Base-by-base conservation (phyloP, 495 filamentous ascomycete genomes). In the Astrothelium subdiscretum region DNA sequence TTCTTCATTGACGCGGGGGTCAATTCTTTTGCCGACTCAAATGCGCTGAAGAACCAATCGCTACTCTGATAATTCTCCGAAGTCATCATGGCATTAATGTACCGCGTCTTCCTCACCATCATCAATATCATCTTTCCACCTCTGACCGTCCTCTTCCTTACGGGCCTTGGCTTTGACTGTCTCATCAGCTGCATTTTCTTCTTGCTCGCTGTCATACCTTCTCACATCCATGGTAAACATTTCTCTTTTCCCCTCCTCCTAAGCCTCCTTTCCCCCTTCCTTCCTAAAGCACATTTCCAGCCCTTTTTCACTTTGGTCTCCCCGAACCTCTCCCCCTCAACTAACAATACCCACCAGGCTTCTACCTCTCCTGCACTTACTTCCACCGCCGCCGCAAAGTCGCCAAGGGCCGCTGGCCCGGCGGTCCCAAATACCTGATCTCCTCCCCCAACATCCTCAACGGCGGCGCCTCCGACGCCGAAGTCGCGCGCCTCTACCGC, bases 281-380 rank as follows among this genome's bases (percentile, higher is more conserved):
- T 8, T 38, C 35, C 15, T 38, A n/a, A n/a, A n/a, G n/a, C n/a
- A n/a, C n/a, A n/a, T n/a, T n/a, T n/a, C n/a, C n/a, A n/a, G n/a
- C n/a, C n/a, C n/a, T n/a, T n/a, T n/a, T n/a, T n/a, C n/a, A n/a
- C n/a, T n/a, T n/a, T n/a, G n/a, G n/a, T n/a, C n/a, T n/a, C n/a
- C n/a, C n/a, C n/a, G n/a, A n/a, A n/a, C n/a, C n/a, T n/a, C n/a
- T n/a, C n/a, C n/a, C n/a, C n/a, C n/a, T n/a, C n/a, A n/a, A n/a
- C n/a, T n/a, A n/a, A n/a, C n/a, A n/a, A n/a, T n/a, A n/a, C n/a
- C n/a, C n/a, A n/a, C 48, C 12, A 54, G 48, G 67, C 22, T 78
- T 78, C 70, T 76, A 76, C 66, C 69, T 76, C 18, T 66, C 62
- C 32, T 71, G 67, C 62, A 75, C 71, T 1, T 78, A 74, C 62